Evolutionary conservation across 495 filamentous ascomycete genomes (phyloP), one percentile per base, ranked within the genome.

Genomic region (Penicillium cataractarum): DNA sequence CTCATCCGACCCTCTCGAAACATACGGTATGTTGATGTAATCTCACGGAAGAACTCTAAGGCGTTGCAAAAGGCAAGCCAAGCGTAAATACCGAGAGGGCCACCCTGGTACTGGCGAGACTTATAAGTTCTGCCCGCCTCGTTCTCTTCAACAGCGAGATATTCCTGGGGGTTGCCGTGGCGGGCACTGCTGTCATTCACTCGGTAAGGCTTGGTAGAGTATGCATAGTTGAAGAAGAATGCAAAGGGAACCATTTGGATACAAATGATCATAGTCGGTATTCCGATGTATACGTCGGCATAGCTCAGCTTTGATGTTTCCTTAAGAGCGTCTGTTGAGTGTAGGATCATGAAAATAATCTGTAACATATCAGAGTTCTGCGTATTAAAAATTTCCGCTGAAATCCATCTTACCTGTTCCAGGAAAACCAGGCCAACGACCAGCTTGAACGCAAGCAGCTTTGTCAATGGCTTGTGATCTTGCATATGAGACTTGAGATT

Each of bases 201-300:
- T 6, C 46, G 24, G 46, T 77, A 77, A 1, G 68, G 69, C 17
- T 51, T 64, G 13, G 60, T 58, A 35, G 55, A 60, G 60, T 75
- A 79, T 4, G 76, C 70, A 29, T 65, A 75, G 58, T 65, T 67
- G 51, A 78, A 69, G 39, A 76, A 70, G 32, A 74, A 24, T 21
- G 72, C 65, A 48, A 77, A 74, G 3, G 71, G 64, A 1, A 77
- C 68, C 72, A 77, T 72, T 48, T 76, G 72, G 42, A 74, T 42
- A 46, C 72, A 77, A 31, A 75, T 72, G 19, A 77, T 58, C 59
- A 79, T 61, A 9, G 58, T 70, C 0, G 72, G 72, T 13, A 77
- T 58, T 7, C 76, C 75, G 48, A 71, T 71, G 29, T 71, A 62
- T 48, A 74, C 48, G 50, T 79, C 76, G 24, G 69, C 67, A 57